Percentiles rank a stretch among this genome's conserved stretches.
Evolutionary conservation across 768 basidiomycete genomes (phyloP).

Genomic region (Mrakia blollopis): DNA sequence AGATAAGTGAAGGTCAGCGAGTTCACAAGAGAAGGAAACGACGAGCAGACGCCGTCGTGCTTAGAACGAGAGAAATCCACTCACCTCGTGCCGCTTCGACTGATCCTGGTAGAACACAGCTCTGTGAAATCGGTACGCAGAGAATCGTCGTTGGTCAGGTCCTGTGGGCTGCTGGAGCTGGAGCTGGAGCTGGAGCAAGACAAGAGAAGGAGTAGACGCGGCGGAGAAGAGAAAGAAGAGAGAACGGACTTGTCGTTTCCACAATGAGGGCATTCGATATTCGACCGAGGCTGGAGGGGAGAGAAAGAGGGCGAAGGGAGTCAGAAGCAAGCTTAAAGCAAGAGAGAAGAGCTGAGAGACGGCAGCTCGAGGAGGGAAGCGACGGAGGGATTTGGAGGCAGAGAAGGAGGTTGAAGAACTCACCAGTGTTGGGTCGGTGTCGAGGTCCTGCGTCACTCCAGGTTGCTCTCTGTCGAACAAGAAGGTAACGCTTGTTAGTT

Average conservation of each 20-base stretch:
- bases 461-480: slow-evolving; percentile 26
- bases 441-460: slow-evolving; percentile 31
- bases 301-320: too few species aligned
- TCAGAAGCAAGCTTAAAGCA: too few species aligned
- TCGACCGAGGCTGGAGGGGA: slow-evolving; percentile 11
- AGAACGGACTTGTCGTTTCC: slow-evolving; percentile 12
- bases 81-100: slow-evolving; percentile 33
- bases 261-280: slow-evolving; percentile 30
- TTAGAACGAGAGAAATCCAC: not conserved
- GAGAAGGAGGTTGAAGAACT: not conserved
- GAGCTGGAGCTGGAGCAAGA: not conserved
- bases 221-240: not conserved
- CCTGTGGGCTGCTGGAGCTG: not conserved
- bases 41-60: not conserved
- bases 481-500: not conserved
- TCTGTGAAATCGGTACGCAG: not conserved
- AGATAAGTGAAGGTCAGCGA: not conserved
- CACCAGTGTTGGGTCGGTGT: slow-evolving; percentile 32
- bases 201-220: too few species aligned
- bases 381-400: not conserved
- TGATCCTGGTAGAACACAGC: slow-evolving; percentile 34
- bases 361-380: not conserved
- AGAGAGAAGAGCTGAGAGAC: not conserved
- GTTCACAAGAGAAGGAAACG: not conserved
- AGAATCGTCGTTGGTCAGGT: not conserved